Evolutionary conservation across 1,139 yeast species (phyloP).

Genomic region (Pichia sp.): DNA sequence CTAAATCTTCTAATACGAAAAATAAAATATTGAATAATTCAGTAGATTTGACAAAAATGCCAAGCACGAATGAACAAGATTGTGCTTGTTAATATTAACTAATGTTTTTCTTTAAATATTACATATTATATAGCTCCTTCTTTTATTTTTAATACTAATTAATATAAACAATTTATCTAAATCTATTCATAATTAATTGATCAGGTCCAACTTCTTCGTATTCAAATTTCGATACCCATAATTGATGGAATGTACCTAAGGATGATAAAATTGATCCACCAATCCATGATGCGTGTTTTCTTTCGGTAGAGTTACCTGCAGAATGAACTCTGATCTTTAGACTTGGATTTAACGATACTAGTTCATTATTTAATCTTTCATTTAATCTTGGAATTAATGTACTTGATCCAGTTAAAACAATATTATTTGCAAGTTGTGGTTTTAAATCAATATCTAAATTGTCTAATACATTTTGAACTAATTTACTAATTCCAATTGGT

Average conservation of each 20-base stretch:
- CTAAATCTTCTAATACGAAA: not conserved
- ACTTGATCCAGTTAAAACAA: constrained; percentile 86
- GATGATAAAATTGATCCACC: constrained; percentile 93
- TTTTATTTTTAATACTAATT: not conserved
- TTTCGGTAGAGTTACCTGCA: constrained; percentile 76
- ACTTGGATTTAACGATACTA: constrained; percentile 77
- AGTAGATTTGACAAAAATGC: constrained; percentile 41
- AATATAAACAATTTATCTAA: constrained; percentile 38
- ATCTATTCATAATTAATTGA: constrained; percentile 66
- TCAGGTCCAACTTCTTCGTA: constrained; percentile 89
- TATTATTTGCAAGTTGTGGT: constrained; percentile 85
- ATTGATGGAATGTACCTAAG: constrained; percentile 92
- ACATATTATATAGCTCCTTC: not conserved
- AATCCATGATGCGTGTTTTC: constrained; percentile 86
- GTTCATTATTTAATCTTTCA: constrained; percentile 71
- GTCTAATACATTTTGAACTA: constrained; percentile 65
- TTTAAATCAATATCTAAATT: constrained; percentile 82
- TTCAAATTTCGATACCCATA: constrained; percentile 91
- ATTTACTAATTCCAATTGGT: constrained; percentile 43
- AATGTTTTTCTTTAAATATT: not conserved
- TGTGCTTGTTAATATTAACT: constrained; percentile 24
- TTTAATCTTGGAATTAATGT: constrained; percentile 84
- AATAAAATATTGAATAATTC: constrained; percentile 15
- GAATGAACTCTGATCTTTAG: constrained; percentile 84
- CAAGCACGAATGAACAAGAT: constrained; percentile 38